Base-by-base conservation (phyloP, 345 rosid genomes). In the Cardamine chenopodiifolia region DNA sequence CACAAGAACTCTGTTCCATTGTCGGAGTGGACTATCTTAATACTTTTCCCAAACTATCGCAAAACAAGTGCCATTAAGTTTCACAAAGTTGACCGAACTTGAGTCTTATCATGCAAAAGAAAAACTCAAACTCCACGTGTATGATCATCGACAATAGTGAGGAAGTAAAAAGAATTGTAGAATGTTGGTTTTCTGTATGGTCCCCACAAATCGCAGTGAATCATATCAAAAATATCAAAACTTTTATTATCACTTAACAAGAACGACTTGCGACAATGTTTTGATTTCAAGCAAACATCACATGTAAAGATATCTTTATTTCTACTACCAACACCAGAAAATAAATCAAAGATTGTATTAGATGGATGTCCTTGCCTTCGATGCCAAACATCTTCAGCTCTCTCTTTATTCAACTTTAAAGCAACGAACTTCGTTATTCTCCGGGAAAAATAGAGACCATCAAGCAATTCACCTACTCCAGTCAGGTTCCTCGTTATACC, bases 401-500 rank as follows among this genome's bases (percentile, higher is more conserved):
- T 28, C 1, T 19, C 45, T 3, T 34, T 34, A 59, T 59, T 59
- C 29, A 35, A 2, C 3, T 4, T 2, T 1, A 59, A 59, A 19
- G 17, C 47, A 9, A 0, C 2, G 3, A 11, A 8, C 0, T 8
- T 4, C 0, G 22, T 31, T 12, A 50, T 40, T 1, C 28, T 0
- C 31, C 0, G 1, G 1, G 62, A 52, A 5, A 8, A 48, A 15
- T 72, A 72, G 0, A 76, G n/a, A 5, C 62, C 66, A 1, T 82
- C 9, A 0, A 13, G 0, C 0, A 12, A 42, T 8, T 75, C 73
- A 48, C 75, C 62, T 8, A 0, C 74, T 7, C 80, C 80, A 81
- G 59, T 79, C 57, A 72, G 25, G 2, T 1, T 73, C 80, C 45
- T 83, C 34, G 42, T 68, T 49, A 45, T 17, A 11, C 42, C 54